A percentile compares a stretch with the other conserved stretches of the same genome.
Conservation (phyloP, 345 rosid genomes). For the Diplotaxis tenuifolia region DNA sequence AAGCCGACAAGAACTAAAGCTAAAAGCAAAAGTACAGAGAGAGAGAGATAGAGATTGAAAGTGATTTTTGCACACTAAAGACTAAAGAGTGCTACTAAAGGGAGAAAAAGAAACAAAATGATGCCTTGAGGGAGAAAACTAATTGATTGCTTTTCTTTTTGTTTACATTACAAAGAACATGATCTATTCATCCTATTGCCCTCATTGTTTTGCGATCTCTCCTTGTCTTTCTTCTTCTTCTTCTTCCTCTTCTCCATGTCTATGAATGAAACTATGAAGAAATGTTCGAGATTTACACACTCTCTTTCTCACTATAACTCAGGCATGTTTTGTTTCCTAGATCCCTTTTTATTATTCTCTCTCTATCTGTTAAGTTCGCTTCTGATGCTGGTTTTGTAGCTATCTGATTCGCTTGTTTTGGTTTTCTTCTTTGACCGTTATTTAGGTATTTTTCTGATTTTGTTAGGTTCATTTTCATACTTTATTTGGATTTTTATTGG, state of each 20-base stretch:
- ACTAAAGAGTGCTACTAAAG: conserved; percentile 14
- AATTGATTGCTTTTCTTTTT: conserved; percentile 37
- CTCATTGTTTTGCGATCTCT: conserved; percentile 21
- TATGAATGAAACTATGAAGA: conserved; percentile 24
- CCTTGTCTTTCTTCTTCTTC: conserved; percentile 7
- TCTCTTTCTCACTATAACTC: conserved; percentile 22
- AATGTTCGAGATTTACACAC: conserved; percentile 22
- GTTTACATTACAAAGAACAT: conserved; percentile 37
- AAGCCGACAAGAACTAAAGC: conserved; percentile 36
- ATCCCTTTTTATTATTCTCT: conserved; percentile 12
- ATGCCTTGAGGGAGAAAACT: conserved; percentile 41
- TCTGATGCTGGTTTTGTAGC: conserved; percentile 28
- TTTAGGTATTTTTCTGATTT: conserved; percentile 24
- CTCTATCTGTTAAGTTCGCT: background rate
- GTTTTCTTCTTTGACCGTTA: conserved; percentile 32
- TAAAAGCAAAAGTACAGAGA: conserved; percentile 35
- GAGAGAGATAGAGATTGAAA: conserved; percentile 10
- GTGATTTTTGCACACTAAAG: conserved; percentile 30
- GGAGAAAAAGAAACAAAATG: conserved; percentile 38
- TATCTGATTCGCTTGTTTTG: conserved; percentile 22
- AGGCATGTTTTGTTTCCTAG: conserved; percentile 30
- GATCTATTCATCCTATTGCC: conserved; percentile 24
- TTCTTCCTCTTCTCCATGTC: conserved; percentile 1
- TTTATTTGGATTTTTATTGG: conserved; percentile 11
- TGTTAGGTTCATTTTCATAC: background rate